A percentile compares a stretch with the other conserved stretches of the same genome.
These are phyloP conservation scores for Ophiostoma australiae DNA, from an alignment of 2,329 filamentous ascomycete genomes.

Conservation along the genomic window DNA sequence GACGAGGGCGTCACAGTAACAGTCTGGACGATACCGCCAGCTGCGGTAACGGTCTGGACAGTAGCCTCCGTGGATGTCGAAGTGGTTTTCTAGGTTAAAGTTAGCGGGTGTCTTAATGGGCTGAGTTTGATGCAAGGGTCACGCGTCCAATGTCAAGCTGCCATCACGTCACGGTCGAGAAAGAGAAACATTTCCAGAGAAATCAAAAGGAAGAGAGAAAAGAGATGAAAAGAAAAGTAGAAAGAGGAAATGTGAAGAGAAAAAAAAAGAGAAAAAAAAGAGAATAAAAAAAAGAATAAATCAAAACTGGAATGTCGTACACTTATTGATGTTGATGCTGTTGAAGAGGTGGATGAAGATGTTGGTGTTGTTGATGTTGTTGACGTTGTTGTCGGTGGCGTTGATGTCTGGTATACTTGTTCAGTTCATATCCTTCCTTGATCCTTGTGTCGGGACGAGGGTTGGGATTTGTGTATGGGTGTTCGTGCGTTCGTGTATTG, in stretches of 20 bases:
- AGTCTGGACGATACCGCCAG: conserved; percentile 47
- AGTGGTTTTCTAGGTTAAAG: conserved; percentile 9
- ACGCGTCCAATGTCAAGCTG: background rate
- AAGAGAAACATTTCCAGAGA: background rate
- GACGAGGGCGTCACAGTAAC: conserved; percentile 47
- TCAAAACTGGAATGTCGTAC: conserved; percentile 22
- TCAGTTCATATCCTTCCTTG: conserved; percentile 18
- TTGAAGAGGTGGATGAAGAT: background rate
- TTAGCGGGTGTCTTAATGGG: background rate
- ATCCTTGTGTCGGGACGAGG: conserved; percentile 3
- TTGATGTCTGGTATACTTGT: conserved; percentile 23
- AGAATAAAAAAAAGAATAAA: conserved; percentile 18
- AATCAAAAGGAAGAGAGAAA: background rate
- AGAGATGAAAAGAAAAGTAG: background rate
- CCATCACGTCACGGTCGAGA: conserved; percentile 11
- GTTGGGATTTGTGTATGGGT: background rate
- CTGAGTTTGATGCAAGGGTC: background rate
- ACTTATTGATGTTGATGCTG: conserved; percentile 22
- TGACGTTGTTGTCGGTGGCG: conserved; percentile 17
- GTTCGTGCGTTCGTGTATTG: background rate
- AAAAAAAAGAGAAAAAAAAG: background rate
- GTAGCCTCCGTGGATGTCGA: conserved; percentile 29
- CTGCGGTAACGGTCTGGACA: conserved; percentile 52
- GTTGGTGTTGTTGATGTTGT: conserved; percentile 3
- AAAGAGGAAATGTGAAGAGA: too few species aligned